Percentiles rank a stretch among this genome's conserved stretches.
Evolutionary conservation across 2,329 filamentous ascomycete species (phyloP).

Genomic region (Penicillium corylophilum): DNA sequence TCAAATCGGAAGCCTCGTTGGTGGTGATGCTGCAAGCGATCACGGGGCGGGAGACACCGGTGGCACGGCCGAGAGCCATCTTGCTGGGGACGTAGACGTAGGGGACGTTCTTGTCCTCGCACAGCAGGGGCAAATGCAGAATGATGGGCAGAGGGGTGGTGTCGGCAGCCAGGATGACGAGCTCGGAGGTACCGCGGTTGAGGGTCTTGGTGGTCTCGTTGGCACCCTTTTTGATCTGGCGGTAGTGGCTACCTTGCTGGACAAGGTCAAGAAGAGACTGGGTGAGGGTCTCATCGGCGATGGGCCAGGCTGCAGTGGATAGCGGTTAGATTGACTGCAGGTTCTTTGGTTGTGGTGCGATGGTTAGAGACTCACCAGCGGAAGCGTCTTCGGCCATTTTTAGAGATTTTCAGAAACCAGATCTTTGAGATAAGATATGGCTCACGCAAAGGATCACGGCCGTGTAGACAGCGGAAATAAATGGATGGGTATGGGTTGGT

Average conservation of each 20-base stretch:
- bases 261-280: slow-evolving; percentile 81
- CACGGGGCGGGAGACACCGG: slow-evolving; percentile 83
- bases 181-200: slow-evolving; percentile 85
- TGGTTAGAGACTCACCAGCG: not conserved
- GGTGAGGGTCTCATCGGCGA: slow-evolving; percentile 71
- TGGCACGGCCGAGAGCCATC: slow-evolving; percentile 83
- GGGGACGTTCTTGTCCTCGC: slow-evolving; percentile 72
- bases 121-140: slow-evolving; percentile 82
- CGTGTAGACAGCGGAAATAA: slow-evolving; percentile 6
- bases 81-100: slow-evolving; percentile 74
- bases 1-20: slow-evolving; percentile 86
- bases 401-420: slow-evolving; percentile 18
- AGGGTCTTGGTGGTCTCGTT: slow-evolving; percentile 85
- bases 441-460: slow-evolving; percentile 11
- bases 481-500: slow-evolving; percentile 1
- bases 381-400: slow-evolving; percentile 33
- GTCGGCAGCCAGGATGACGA: slow-evolving; percentile 87
- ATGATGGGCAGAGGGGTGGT: slow-evolving; percentile 84
- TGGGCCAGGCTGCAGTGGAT: slow-evolving; percentile 61
- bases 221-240: slow-evolving; percentile 85
- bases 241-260: slow-evolving; percentile 62
- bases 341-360: slow-evolving; percentile 1
- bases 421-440: slow-evolving; percentile 29
- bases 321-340: not conserved
- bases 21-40: slow-evolving; percentile 87